Conservation (phyloP, 257 asterid species). For the Haberlea rhodopensis region DNA sequence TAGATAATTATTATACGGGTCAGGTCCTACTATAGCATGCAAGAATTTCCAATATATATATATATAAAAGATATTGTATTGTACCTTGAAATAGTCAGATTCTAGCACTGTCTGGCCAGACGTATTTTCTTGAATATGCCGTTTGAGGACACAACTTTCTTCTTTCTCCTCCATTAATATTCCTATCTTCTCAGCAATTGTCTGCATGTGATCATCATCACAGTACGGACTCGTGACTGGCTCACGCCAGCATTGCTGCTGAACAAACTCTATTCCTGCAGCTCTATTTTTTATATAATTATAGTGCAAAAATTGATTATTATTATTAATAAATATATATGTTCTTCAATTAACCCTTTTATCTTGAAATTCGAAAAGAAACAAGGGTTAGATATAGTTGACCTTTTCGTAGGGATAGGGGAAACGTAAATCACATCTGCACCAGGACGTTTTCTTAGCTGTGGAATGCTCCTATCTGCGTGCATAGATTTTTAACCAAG, state of each 20-base stretch:
- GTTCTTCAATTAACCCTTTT: too few species aligned
- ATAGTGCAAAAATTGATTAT: too few species aligned
- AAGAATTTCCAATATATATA: too few species aligned
- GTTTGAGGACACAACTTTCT: conserved; percentile 29
- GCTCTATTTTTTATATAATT: conserved; percentile 26
- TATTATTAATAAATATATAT: too few species aligned
- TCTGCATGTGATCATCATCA: conserved; percentile 51
- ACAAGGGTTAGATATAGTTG: background rate
- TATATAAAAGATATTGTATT: too few species aligned
- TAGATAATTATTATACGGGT: too few species aligned
- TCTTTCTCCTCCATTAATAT: conserved; percentile 23
- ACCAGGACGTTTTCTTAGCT: conserved; percentile 29
- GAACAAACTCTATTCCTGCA: conserved; percentile 45
- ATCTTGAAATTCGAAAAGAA: conserved; percentile 35
- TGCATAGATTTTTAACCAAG: conserved; percentile 2
- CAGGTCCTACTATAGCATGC: too few species aligned
- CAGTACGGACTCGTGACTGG: conserved; percentile 45
- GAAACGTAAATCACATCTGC: conserved; percentile 22
- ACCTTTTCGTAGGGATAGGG: conserved; percentile 58
- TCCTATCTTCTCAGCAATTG: conserved; percentile 38
- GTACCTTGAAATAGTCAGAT: conserved; percentile 65
- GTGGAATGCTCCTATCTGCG: conserved; percentile 47
- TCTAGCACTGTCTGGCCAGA: conserved; percentile 24
- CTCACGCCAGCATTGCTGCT: conserved; percentile 44
- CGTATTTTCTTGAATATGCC: conserved; percentile 31